Evolutionary conservation across 306 rosid species (phyloP).

Genomic region (Castanea mollissima): DNA sequence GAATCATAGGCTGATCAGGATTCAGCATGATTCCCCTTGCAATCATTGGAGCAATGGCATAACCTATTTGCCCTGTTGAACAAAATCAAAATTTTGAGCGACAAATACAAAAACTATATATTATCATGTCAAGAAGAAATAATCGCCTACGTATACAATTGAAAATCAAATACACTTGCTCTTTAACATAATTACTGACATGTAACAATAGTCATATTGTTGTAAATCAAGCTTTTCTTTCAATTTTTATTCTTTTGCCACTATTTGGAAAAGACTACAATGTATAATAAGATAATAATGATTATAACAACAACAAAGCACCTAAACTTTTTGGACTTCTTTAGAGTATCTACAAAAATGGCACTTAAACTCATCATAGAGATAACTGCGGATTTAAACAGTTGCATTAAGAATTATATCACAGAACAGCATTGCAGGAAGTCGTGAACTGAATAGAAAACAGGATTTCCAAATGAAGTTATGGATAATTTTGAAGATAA

Average conservation of each 20-base stretch:
- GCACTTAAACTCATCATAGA: background rate
- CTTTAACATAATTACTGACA: background rate
- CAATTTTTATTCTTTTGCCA: too few relatives aligned
- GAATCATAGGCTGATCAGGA: constrained; percentile 65
- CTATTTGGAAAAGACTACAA: too few relatives aligned
- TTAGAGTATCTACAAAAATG: background rate
- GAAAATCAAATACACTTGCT: background rate
- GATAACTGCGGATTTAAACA: background rate
- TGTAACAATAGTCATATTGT: background rate
- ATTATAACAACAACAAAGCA: too few relatives aligned
- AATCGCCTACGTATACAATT: background rate
- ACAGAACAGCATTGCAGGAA: background rate
- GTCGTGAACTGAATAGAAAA: background rate
- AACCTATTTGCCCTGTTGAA: constrained; percentile 73
- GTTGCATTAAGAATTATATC: background rate
- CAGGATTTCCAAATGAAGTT: background rate
- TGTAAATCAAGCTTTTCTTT: background rate
- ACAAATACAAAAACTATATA: background rate
- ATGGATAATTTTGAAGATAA: background rate
- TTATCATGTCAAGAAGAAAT: background rate
- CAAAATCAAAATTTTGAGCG: constrained; percentile 2
- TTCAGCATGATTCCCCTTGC: constrained; percentile 75
- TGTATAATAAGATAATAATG: too few relatives aligned
- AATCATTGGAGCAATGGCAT: constrained; percentile 79
- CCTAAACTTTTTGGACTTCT: too few relatives aligned